Base-by-base conservation (phyloP, 208 protist genomes). In the Angomonas deanei region DNA sequence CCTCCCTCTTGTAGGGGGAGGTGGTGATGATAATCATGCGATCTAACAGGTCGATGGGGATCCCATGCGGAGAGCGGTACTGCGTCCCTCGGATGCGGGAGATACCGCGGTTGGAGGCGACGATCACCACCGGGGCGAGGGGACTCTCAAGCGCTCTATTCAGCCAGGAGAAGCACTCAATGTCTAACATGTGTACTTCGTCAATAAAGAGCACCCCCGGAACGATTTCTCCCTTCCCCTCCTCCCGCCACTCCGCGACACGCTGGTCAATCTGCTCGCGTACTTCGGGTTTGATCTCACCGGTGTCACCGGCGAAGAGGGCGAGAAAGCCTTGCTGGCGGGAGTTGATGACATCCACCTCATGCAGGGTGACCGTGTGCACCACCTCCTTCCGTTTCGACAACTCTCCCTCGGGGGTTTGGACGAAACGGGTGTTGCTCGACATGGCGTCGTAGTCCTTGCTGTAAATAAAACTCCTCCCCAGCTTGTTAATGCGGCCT, bases 301-400 rank as follows among this genome's bases (percentile, higher is more conserved):
- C 99, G 4, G 98, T 99, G 71, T 99, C 99, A 39, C 98, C 98
- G 0, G 98, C 91, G 70, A 99, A 99, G 38, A 99, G 84, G 6
- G 99, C 98, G 31, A 99, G 85, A 74, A 99, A 99, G 21, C 99
- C 99, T 68, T 99, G 98, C 54, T 97, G 91, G 49, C 98, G 84
- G 36, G 91, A 98, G 88, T 99, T 99, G 80, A 99, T 99, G 21
- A 99, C 99, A 69, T 99, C 99, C 60, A 99, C 98, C 76, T 99
- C 99, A 72, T 99, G 99, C 33, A 99, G 88, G 2, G 91, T 97
- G 2, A 99, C 98, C 3, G 93, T 99, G 87, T 99, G 99, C 39
- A 99, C 97, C 17, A 99, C 97, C 76, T 99, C 97, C 84, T 99
- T 99, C 48, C 98, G 88, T 79, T 99, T 99, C 65, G 99, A 97